Base-by-base conservation (phyloP, 2,329 filamentous ascomycete species). In the Calonectria pseudoreteaudii region DNA sequence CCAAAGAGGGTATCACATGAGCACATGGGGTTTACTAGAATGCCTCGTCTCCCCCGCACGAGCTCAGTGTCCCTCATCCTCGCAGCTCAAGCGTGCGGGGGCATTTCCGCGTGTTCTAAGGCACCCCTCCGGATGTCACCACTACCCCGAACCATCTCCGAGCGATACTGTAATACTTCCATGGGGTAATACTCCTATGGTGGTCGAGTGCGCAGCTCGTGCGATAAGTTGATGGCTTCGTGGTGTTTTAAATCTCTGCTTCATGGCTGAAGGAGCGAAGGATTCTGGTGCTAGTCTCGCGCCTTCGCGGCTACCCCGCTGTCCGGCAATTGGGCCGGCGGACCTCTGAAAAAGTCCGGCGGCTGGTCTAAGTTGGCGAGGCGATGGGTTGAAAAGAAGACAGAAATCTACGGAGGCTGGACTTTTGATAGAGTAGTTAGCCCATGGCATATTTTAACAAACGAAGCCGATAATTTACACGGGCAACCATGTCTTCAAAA, bases 291-390 rank as follows among this genome's bases (percentile, higher is more conserved):
- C 60, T 65, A 49, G 60, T 49, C 41, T 65, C 60, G 60, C 60
- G 60, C 30, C 41, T 41, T 65, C 60, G 60, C 60, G 41, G 18
- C 28, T 65, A 26, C 68, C 58, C 49, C 68, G 58, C 68, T 62
- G 50, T 52, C 68, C 68, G 68, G 44, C 58, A 36, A 56, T 52
- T 66, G 26, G 49, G 23, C 50, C 60, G 34, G 68, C 34, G 34
- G 64, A 52, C 34, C 44, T 68, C 28, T 49, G 41, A 11, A 68
- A 72, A 67, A 68, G 70, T 72, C 70, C 65, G 70, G 53, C 28
- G 23, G 56, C 56, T 62, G 23, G n/a, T 18, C 34, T 18, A 62
- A 23, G 16, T 62, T 28, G 56, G 18, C 23, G 16, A 10, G 14
- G 11, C 16, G 56, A 31, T 34, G n/a, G 47, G 20, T 23, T 70